Conservation (phyloP, 345 rosid genomes). For the Trapa bicornis region DNA sequence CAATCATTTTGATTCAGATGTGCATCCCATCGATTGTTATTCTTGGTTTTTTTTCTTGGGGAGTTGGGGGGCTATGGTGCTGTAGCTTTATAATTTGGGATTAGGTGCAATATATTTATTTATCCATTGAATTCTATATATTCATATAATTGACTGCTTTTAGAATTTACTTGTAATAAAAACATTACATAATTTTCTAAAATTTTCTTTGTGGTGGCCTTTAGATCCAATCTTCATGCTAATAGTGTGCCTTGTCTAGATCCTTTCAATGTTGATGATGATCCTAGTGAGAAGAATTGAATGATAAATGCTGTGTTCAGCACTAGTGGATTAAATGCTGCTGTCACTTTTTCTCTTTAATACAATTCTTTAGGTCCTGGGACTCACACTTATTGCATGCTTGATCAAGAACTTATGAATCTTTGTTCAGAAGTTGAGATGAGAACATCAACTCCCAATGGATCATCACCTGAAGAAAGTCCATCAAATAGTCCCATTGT, state of each 20-base stretch:
- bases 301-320: conserved; percentile 2
- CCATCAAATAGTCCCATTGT: conserved; percentile 22
- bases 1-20: not conserved
- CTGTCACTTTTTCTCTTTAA: conserved; percentile 13
- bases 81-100: not conserved
- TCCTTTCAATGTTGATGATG: conserved; percentile 24
- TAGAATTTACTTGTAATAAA: not conserved
- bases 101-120: not conserved
- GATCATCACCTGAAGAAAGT: conserved; percentile 27
- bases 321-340: conserved; percentile 15
- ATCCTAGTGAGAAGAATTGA: conserved; percentile 22
- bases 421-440: conserved; percentile 19
- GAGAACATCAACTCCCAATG: conserved; percentile 23
- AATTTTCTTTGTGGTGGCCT: conserved; percentile 25
- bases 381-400: conserved; percentile 11
- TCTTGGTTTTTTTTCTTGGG: not conserved
- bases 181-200: not conserved
- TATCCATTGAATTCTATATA: not conserved
- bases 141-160: not conserved
- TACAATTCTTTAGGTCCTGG: conserved; percentile 21
- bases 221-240: conserved; percentile 19
- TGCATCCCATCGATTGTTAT: not conserved
- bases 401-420: conserved; percentile 11
- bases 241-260: conserved; percentile 24
- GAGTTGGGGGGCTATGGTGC: too few relatives aligned